Evolutionary conservation across 2,329 filamentous ascomycete species (phyloP), one percentile per base, ranked within the genome.

Genomic region (Tolypocladium cylindrosporum): DNA sequence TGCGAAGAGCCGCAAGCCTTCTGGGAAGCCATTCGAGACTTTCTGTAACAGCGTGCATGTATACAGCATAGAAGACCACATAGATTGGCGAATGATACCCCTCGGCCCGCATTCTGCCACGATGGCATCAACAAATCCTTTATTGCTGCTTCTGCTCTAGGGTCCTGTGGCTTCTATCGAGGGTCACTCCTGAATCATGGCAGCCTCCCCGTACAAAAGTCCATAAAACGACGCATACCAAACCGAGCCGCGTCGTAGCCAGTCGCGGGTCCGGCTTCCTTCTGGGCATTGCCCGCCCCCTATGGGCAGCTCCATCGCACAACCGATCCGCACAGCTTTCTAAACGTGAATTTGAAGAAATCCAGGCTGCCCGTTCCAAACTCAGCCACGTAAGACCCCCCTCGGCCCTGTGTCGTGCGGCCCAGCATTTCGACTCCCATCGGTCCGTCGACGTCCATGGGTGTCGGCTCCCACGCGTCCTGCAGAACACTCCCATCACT

Each of bases 1-100:
- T 85, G 85, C 54, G 91, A 95, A 73, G 81, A 84, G 63, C 86
- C 89, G 0, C 73, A 77, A 58, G 84, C 79, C 4, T 91, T 92
- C 68, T 86, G 86, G 68, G 74, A 80, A 36, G 82, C 83, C 52
- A 76, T 93, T 2, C 74, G 77, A 48, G 75, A 70, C 10, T 89
- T 89, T 61, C 63, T 90, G 59, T 80, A 63, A 34, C 16, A 11
- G 7, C 9, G 19, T 34, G 19, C 8, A 21, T 19, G 27, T 9
- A 5, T 16, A 6, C n/a, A 42, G 21, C 11, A 21, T 36, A 5
- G 5, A 6, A 24, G 37, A n/a, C 8, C 19, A 3, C 31, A 8
- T 14, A n/a, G 19, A 1, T 3, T 11, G 48, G 19, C 31, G 13
- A 10, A 34, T 50, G 45, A 19, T 7, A 51, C 19, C 9, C 1